A percentile compares a stretch with the other conserved stretches of the same genome.
Conservation (phyloP, 176 grass and related monocot genomes). For the Ensete ventricosum region DNA sequence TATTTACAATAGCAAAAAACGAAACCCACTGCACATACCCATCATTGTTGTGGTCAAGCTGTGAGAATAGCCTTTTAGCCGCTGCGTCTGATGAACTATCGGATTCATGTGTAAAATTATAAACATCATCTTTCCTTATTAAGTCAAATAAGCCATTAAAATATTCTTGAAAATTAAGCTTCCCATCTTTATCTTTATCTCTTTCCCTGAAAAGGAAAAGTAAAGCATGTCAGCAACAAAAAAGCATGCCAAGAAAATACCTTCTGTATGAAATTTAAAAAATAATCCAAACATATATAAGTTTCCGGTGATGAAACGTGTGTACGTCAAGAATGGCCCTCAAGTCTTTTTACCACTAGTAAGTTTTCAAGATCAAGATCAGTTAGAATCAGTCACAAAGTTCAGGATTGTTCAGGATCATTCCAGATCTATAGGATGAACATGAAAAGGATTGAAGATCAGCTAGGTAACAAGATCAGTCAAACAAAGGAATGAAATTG, state of each 20-base stretch:
- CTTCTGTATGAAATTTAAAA: background rate
- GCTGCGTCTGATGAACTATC: constrained; percentile 44
- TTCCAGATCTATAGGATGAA: too few relatives aligned
- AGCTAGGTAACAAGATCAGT: too few relatives aligned
- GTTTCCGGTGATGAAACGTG: too few relatives aligned
- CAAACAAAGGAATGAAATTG: too few relatives aligned
- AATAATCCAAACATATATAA: background rate
- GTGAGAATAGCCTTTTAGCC: constrained; percentile 69
- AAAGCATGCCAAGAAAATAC: constrained; percentile 2
- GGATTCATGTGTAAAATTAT: constrained; percentile 34
- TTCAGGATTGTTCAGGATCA: too few relatives aligned
- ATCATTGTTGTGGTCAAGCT: constrained; percentile 78
- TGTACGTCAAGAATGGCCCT: too few relatives aligned
- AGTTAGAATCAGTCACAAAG: too few relatives aligned
- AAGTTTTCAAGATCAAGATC: too few relatives aligned
- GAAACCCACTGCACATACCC: constrained; percentile 25
- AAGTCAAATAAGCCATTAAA: constrained; percentile 80
- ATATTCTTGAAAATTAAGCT: constrained; percentile 82
- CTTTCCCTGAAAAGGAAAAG: constrained; percentile 49
- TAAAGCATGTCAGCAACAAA: constrained; percentile 10
- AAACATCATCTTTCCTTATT: constrained; percentile 58
- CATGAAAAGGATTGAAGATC: too few relatives aligned
- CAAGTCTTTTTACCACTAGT: too few relatives aligned
- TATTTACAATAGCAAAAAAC: too few relatives aligned
- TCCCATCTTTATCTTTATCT: constrained; percentile 81